Evolutionary conservation across 495 filamentous ascomycete genomes (phyloP), one percentile per base, ranked within the genome.

Genomic region (Melanomma pulvis-pyrius): DNA sequence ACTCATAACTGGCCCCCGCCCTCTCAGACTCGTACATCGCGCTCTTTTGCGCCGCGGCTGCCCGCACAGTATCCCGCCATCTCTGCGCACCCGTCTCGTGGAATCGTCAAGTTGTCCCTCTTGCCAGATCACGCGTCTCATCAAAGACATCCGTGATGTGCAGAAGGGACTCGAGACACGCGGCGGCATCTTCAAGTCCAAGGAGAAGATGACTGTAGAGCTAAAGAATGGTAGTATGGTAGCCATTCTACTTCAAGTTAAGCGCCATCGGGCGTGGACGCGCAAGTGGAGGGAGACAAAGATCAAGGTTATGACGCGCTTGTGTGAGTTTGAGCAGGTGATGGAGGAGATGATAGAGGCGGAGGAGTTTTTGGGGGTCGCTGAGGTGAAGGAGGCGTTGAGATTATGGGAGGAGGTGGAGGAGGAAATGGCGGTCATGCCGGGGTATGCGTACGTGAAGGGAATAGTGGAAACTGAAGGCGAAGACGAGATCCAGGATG

Each of bases 81-180:
- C 48, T 17, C 22, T 51, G 8, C 48, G 48, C 15, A 9, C 24
- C 8, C 7, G 22, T 19, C 48, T 51, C 4, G 22, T 25, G 4
- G 26, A 51, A 8, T 29, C 48, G n/a, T 7, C 21, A 25, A 4
- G 3, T 19, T 51, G 48, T 19, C 48, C 48, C 11, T 8, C 48
- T 26, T 51, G 48, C 48, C 48, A 25, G 11, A 51, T 51, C 48
- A 29, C 15, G 15, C 21, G 48, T 9, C 3, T 25, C 4, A 51
- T 51, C 48, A 51, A 51, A 29, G 48, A 51, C 15, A 25, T 51
- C 26, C 48, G 48, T 22, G 48, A 51, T n/a, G 26, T 29, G 48
- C 48, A 51, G 26, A 22, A 26, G 1, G 48, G 48, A 3, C 3
- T 51, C 22, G 26, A 51, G 15, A 25, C 17, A 9, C 48, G 48